Conservation (phyloP, 1,139 yeast genomes). For the Yamadazyma mexicana region DNA sequence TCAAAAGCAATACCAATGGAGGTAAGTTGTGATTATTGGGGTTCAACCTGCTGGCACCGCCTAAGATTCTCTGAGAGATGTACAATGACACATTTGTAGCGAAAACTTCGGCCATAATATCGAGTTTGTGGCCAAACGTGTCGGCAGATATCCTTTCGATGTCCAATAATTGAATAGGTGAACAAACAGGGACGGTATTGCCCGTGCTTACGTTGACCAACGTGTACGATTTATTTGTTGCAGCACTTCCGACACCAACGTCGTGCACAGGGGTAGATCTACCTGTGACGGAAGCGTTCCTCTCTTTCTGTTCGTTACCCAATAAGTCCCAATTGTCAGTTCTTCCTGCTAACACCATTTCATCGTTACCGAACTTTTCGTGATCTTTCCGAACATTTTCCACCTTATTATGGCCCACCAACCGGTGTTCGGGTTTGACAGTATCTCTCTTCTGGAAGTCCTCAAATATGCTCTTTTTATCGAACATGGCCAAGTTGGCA, state of each 20-base stretch:
- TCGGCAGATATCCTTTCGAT: slow-evolving; percentile 64
- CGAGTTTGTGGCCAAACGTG: slow-evolving; percentile 50
- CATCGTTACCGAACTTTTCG: slow-evolving; percentile 63
- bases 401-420: slow-evolving; percentile 73
- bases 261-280: slow-evolving; percentile 17
- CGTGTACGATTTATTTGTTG: slow-evolving; percentile 9
- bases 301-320: slow-evolving; percentile 21
- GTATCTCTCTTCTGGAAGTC: slow-evolving; percentile 69
- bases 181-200: slow-evolving; percentile 55
- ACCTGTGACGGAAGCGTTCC: slow-evolving; percentile 16
- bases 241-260: neutral
- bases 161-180: slow-evolving; percentile 82
- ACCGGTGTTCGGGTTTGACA: slow-evolving; percentile 58
- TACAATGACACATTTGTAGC: slow-evolving; percentile 67
- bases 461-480: slow-evolving; percentile 76
- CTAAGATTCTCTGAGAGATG: slow-evolving; percentile 56
- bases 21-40: slow-evolving; percentile 70
- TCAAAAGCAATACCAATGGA: slow-evolving; percentile 70
- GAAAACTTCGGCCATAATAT: slow-evolving; percentile 63
- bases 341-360: slow-evolving; percentile 61
- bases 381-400: slow-evolving; percentile 33
- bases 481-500: slow-evolving; percentile 79
- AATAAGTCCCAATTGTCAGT: slow-evolving; percentile 59
- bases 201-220: slow-evolving; percentile 20
- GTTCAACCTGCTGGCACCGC: slow-evolving; percentile 65